Conservation (phyloP, 139 green algal species). For the Dunaliella primolecta region DNA sequence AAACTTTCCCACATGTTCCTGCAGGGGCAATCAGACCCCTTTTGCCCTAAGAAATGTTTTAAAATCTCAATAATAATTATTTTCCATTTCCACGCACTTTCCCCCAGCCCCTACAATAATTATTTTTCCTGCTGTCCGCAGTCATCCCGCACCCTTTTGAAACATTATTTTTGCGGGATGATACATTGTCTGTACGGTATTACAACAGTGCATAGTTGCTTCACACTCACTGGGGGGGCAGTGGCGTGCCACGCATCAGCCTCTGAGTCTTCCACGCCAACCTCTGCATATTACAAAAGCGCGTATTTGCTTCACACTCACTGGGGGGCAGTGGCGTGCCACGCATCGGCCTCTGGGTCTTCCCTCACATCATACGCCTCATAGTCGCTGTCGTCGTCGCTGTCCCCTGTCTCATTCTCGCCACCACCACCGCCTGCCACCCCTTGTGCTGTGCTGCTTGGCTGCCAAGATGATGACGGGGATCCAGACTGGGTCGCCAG, state of each 20-base stretch:
- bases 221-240: constrained; percentile 8
- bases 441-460: not conserved
- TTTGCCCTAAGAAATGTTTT: too few relatives aligned
- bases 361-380: constrained; percentile 20
- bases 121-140: too few relatives aligned
- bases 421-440: not conserved
- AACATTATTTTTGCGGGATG: too few relatives aligned
- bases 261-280: not conserved
- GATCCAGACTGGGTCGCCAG: not conserved
- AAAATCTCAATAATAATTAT: too few relatives aligned
- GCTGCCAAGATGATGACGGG: not conserved
- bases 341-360: constrained; percentile 36
- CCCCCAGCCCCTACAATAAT: too few relatives aligned
- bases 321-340: constrained; percentile 7
- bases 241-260: constrained; percentile 27
- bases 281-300: not conserved
- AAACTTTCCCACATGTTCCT: too few relatives aligned
- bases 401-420: constrained; percentile 10
- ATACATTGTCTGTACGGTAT: too few relatives aligned
- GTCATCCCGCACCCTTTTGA: too few relatives aligned
- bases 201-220: too few relatives aligned
- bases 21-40: too few relatives aligned
- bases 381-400: constrained; percentile 1
- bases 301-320: not conserved
- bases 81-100: too few relatives aligned